Evolutionary conservation across 768 basidiomycete species (phyloP), one percentile per base, ranked within the genome.

Genomic region (Epithele typhae): DNA sequence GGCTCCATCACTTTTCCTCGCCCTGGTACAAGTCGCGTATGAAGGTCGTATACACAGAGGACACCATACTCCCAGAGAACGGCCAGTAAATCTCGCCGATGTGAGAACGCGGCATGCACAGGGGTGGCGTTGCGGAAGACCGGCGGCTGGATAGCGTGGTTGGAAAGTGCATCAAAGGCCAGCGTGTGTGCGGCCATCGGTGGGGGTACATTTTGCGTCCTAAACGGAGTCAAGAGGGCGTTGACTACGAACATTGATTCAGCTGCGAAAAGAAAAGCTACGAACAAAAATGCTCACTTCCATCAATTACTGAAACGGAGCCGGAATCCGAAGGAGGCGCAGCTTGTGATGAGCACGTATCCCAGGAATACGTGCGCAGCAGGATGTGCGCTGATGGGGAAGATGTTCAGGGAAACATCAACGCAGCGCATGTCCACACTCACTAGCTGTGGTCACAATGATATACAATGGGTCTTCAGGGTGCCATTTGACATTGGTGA

Each of bases 181-280:
- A 80, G 66, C 33, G 66, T 65, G 54, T 75, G 72, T 1, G 91
- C 84, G 1, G 84, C 88, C 92, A 96, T 94, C 0, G 96, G 96
- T n/a, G 96, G 96, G n/a, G 95, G 96, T 4, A 95, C 78, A 60
- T 96, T 97, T 67, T 95, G 90, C 0, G 81, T 78, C 33, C 93
- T 79, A 75, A 98, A 98, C 14, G 96, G 89, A 2, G 95, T 99
- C 33, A 99, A 70, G 3, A 94, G 77, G 46, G 91, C 68, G 18
- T 70, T 72, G 2, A 79, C 93, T 95, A 62, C 23, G 1, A 15
- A 46, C 15, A 39, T 33, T 21, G 22, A 1, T 18, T 35, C 27
- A 12, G 7, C 3, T 14, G 27, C 14, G 27, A 30, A n/a, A n/a
- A n/a, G n/a, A n/a, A n/a, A n/a, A n/a, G n/a, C n/a, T n/a, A n/a